A percentile compares a stretch with the other conserved stretches of the same genome.
Evolutionary conservation across 345 rosid species (phyloP).

Genomic region (Combretum micranthum): DNA sequence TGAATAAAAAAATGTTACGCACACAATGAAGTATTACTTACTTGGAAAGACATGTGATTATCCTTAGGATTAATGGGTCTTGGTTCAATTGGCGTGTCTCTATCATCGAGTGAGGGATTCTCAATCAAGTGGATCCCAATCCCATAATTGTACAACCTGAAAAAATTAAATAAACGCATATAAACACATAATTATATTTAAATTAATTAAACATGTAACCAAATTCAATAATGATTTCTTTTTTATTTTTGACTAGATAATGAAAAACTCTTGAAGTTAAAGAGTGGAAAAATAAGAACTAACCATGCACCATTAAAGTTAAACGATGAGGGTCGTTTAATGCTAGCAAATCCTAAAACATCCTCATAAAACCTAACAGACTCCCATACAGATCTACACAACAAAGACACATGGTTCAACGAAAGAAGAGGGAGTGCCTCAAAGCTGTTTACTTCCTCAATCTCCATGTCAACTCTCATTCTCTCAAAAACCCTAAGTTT

Average conservation of each 20-base stretch:
- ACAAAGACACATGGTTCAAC: conserved; percentile 22
- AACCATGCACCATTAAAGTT: conserved; percentile 42
- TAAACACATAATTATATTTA: not conserved
- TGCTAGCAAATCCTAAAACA: conserved; percentile 29
- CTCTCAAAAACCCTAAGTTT: not conserved
- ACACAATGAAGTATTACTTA: not conserved
- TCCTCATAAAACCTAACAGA: conserved; percentile 27
- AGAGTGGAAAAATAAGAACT: not conserved
- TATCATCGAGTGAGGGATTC: conserved; percentile 16
- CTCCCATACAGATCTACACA: conserved; percentile 26
- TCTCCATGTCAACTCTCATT: conserved; percentile 10
- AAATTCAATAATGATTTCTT: too few species aligned
- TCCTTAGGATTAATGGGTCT: conserved; percentile 31
- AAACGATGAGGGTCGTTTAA: conserved; percentile 37
- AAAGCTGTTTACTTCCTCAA: conserved; percentile 15
- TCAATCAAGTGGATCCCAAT: conserved; percentile 31
- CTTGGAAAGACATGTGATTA: conserved; percentile 42
- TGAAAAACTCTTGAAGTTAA: not conserved
- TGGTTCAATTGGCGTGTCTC: conserved; percentile 11
- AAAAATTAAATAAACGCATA: too few species aligned
- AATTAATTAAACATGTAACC: not conserved
- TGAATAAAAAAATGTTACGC: too few species aligned
- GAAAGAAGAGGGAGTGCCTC: conserved; percentile 15
- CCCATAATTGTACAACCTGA: conserved; percentile 30
- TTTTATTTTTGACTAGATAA: too few species aligned